Percentiles rank a stretch among this genome's conserved stretches.
Evolutionary conservation across 345 rosid genomes (phyloP).

Genomic region (Acer yangbiense): DNA sequence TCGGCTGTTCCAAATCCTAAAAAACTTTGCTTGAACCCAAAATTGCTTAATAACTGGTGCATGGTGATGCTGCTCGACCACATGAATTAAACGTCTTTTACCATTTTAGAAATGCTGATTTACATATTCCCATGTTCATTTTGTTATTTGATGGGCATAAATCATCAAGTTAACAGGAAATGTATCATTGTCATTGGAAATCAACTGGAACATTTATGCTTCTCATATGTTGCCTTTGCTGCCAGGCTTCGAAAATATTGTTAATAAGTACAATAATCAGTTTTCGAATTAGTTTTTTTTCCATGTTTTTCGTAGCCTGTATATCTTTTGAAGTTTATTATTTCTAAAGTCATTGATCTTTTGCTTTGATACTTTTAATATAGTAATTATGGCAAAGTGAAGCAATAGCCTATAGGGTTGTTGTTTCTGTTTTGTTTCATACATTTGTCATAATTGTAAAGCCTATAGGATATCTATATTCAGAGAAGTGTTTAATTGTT

Average conservation of each 20-base stretch:
- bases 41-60: not conserved
- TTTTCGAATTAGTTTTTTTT: not conserved
- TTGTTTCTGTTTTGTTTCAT: not conserved
- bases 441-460: not conserved
- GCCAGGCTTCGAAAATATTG: not conserved
- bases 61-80: not conserved
- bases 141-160: not conserved
- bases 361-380: not conserved
- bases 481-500: constrained; percentile 1
- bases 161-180: not conserved
- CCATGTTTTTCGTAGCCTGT: not conserved
- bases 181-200: not conserved
- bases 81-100: not conserved
- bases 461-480: not conserved
- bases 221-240: not conserved
- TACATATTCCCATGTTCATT: not conserved
- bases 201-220: constrained; percentile 4
- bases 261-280: not conserved
- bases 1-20: not conserved
- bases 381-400: not conserved
- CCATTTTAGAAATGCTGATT: not conserved
- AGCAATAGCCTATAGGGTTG: not conserved
- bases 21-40: not conserved
- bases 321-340: not conserved
- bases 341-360: not conserved